These are phyloP conservation scores for Phascolomyces articulosus DNA, from an alignment of 371 early-diverging fungal species.

Conservation along the genomic window DNA sequence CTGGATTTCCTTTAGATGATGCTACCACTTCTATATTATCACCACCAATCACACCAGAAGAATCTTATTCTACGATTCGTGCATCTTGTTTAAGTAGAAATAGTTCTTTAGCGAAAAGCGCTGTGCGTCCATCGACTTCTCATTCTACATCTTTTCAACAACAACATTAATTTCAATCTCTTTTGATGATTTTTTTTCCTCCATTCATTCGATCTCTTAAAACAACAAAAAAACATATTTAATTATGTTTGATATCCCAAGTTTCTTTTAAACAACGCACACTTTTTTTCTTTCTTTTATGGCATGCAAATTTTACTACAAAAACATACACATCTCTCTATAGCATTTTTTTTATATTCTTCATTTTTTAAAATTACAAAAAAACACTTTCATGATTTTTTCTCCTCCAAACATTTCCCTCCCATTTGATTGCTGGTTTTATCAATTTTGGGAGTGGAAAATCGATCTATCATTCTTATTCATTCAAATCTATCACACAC, in stretches of 20 bases:
- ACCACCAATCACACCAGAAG: constrained; percentile 10
- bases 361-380: not conserved
- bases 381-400: too few relatives aligned
- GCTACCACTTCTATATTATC: not conserved
- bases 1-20: not conserved
- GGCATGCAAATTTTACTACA: not conserved
- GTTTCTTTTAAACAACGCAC: not conserved
- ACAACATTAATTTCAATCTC: not conserved
- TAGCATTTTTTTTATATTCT: not conserved
- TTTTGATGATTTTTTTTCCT: not conserved
- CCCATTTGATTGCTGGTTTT: too few relatives aligned
- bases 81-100: constrained; percentile 7
- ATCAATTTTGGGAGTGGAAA: too few relatives aligned
- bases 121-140: constrained; percentile 3
- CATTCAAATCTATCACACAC: too few relatives aligned
- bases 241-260: too few relatives aligned
- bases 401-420: too few relatives aligned
- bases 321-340: too few relatives aligned
- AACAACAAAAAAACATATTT: too few relatives aligned
- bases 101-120: not conserved
- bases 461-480: too few relatives aligned
- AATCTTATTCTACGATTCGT: constrained; percentile 2
- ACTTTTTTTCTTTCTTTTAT: not conserved
- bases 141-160: not conserved
- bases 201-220: too few relatives aligned